Base-by-base conservation (phyloP, 805 yeast species). In the Candida pseudofarinosa region DNA sequence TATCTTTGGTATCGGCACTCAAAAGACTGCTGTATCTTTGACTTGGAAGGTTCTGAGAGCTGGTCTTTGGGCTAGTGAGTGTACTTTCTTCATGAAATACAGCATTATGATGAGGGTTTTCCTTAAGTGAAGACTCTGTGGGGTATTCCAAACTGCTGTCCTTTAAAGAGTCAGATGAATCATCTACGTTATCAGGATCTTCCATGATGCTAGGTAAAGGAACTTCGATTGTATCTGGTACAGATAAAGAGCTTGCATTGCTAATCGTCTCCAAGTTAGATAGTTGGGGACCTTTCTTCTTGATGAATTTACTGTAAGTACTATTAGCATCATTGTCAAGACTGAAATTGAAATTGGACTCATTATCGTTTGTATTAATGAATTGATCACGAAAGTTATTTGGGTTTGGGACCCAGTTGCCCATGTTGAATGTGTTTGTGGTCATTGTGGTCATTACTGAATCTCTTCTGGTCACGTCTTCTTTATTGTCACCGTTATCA, bases 331-430 rank as follows among this genome's bases (percentile, higher is more conserved):
- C 20, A 39, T 46, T 44, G 44, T 50, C 43, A 10, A 56, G 56
- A 33, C 52, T 58, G 41, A 60, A 60, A 39, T 62, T 62, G 32
- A 62, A 53, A 6, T 52, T 43, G 1, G 56, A 69, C 49, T 63
- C 76, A 39, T 67, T 69, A 35, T 69, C 74, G 35, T 65, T 65
- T 40, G 67, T 74, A 47, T 60, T 63, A 34, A 76, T 74, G 43
- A 76, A 76, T 40, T 70, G 71, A 45, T 74, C 79, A 40, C 81
- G 61, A 53, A 57, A 75, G 33, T 62, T 63, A 26, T 62, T 66
- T 6, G 83, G 79, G 51, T 80, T 76, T 2, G 85, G 85, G 53
- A 71, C 73, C 85, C 86, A 80, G 19, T 62, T 62, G 2, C 81
- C 81, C 62, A 77, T 63, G 43, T 67, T 73, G 35, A 77, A 58